Evolutionary conservation across 148 eudicot genomes (phyloP).

Genomic region (Chenopodium formosanum): DNA sequence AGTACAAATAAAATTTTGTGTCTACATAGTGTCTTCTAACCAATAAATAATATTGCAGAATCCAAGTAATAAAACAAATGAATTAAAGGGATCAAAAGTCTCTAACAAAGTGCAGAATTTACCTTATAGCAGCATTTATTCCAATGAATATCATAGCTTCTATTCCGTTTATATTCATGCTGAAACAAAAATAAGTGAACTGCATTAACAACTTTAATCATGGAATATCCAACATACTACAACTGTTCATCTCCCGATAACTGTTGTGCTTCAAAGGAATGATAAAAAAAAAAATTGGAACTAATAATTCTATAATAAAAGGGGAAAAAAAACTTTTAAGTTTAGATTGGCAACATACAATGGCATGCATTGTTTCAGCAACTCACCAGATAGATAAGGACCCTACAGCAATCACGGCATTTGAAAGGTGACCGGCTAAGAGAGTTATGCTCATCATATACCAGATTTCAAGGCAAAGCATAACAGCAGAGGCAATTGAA

Average conservation of each 20-base stretch:
- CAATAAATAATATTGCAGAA: neutral
- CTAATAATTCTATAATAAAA: neutral
- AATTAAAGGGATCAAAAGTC: too few species aligned
- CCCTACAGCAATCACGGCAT: constrained; percentile 72
- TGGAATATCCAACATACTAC: neutral
- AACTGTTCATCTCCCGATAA: neutral
- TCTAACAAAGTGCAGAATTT: neutral
- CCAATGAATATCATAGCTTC: constrained; percentile 76
- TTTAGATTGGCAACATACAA: neutral
- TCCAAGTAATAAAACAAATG: neutral
- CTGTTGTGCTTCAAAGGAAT: neutral
- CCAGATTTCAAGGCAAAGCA: constrained; percentile 84
- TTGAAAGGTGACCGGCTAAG: constrained; percentile 60
- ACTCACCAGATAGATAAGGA: constrained; percentile 82
- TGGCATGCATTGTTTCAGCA: neutral
- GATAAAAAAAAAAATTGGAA: neutral
- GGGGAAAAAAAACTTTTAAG: neutral
- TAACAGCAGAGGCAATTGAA: constrained; percentile 71
- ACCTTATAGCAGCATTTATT: constrained; percentile 83
- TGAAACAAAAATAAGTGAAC: constrained; percentile 29
- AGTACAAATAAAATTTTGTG: neutral
- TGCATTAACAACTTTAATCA: constrained; percentile 1
- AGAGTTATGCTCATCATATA: constrained; percentile 65
- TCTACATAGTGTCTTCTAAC: neutral
- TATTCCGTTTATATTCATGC: constrained; percentile 64